A percentile compares a stretch with the other conserved stretches of the same genome.
phyloP scores from a whole-genome alignment of 163 green algal genomes.

The Prototheca cutis region DNA sequence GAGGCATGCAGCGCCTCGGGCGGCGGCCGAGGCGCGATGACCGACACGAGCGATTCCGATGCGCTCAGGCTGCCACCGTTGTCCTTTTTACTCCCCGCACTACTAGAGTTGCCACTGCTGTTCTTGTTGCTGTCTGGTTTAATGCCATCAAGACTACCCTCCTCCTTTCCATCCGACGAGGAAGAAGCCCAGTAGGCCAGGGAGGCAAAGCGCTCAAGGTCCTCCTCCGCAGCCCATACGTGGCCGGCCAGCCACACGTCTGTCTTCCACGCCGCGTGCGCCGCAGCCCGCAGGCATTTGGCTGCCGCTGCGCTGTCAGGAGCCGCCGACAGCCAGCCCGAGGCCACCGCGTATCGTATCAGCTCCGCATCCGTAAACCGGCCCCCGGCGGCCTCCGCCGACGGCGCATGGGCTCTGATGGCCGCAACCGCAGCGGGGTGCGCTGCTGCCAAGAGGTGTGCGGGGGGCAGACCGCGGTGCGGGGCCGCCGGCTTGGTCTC shows the following conservation, averaged over 20 bases:
- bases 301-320: not conserved
- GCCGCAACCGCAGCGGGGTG: not conserved
- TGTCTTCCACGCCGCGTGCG: slow-evolving; percentile 7
- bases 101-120: too few relatives aligned
- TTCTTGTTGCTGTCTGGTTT: too few relatives aligned
- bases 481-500: too few relatives aligned
- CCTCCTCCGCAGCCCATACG: not conserved
- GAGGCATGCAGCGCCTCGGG: too few relatives aligned
- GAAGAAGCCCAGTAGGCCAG: slow-evolving; percentile 10
- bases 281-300: not conserved
- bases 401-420: not conserved
- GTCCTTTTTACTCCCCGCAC: too few relatives aligned
- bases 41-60: too few relatives aligned
- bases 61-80: too few relatives aligned
- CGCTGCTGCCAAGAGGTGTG: slow-evolving; percentile 1
- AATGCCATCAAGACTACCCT: too few relatives aligned
- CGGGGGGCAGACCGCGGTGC: not conserved
- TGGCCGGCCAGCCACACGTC: slow-evolving; percentile 7
- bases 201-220: not conserved
- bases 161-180: too few relatives aligned
- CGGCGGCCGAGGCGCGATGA: too few relatives aligned
- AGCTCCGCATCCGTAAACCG: slow-evolving; percentile 25
- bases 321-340: slow-evolving; percentile 12
- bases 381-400: not conserved
- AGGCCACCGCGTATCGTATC: slow-evolving; percentile 19